phyloP scores from a whole-genome alignment of 495 filamentous ascomycete species.

The Pyrenula massariospora region DNA sequence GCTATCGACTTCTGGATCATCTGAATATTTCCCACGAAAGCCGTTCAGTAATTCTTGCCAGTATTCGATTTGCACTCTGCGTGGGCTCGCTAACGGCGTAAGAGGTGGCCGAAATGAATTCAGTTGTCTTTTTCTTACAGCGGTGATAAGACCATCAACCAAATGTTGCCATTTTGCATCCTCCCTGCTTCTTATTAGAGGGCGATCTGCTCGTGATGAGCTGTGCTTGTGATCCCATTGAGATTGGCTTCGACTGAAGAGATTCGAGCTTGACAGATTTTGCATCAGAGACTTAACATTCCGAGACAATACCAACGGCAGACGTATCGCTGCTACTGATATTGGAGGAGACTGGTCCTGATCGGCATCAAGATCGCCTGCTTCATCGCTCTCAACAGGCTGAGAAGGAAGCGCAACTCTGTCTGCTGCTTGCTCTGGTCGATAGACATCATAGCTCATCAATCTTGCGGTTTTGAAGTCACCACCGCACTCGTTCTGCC shows the following conservation, averaged over 20 bases:
- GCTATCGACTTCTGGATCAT: too few species aligned
- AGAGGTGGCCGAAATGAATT: background rate
- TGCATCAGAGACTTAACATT: too few species aligned
- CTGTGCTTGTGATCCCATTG: too few species aligned
- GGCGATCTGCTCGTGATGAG: background rate
- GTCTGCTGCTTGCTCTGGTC: too few species aligned
- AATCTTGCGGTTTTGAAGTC: slow-evolving; percentile 32
- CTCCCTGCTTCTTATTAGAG: background rate
- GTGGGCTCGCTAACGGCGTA: background rate
- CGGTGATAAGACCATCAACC: background rate
- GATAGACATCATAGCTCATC: slow-evolving; percentile 57
- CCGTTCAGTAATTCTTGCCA: background rate
- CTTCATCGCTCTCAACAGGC: too few species aligned
- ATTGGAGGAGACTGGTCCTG: too few species aligned
- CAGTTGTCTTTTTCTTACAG: background rate
- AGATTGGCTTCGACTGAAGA: too few species aligned
- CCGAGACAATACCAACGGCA: background rate
- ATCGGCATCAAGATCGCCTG: too few species aligned
- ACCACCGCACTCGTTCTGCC: slow-evolving; percentile 36
- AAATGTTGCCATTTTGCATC: background rate
- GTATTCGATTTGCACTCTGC: background rate
- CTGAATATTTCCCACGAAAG: too few species aligned
- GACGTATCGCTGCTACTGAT: background rate
- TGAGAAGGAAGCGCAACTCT: too few species aligned
- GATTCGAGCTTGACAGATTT: too few species aligned